Base-by-base conservation (phyloP, 2,329 filamentous ascomycete species). In the Neofusicoccum cordaticola region DNA sequence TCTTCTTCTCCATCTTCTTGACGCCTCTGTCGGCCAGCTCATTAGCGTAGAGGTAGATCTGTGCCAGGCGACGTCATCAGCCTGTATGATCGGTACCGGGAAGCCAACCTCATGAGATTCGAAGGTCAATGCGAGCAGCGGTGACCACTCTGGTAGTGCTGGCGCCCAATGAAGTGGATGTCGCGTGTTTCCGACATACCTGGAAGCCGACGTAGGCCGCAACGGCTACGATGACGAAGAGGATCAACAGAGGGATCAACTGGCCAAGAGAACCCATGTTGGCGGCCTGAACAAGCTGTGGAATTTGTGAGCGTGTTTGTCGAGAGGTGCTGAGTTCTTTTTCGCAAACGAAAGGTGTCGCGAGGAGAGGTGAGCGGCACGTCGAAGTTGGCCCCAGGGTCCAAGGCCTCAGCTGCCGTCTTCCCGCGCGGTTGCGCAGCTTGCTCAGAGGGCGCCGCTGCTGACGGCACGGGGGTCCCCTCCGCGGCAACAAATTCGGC, bases 1-100 rank as follows among this genome's bases (percentile, higher is more conserved):
- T 90, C 80, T 90, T 90, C 79, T 86, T 86, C 75, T 88, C 87
- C 85, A 93, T 90, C 72, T 86, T 86, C 77, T 89, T 83, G 56
- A 84, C 85, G 52, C 90, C 89, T 65, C 85, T 83, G 66, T 86
- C 81, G 66, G 86, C 84, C 70, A 93, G 88, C 75, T 90, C 84
- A 77, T 82, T 83, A 63, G 85, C 82, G 77, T 87, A 87, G 63
- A 90, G 77, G 78, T 90, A 93, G 74, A 93, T 84, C 75, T 81
- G 66, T 22, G n/a, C 22, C 15, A 27, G 11, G 42, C 42, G 39
- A 45, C 53, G 22, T 52, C 45, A 60, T 65, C 31, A 60, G 39
- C 42, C 11, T 47, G 51, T n/a, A 35, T 41, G 52, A 35, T 37
- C 57, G 56, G 31, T 53, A 45, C 44, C 13, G 53, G 51, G 31